These are phyloP conservation scores for Leptographium wingfieldii DNA, from an alignment of 2,329 filamentous ascomycete species.

Conservation along the genomic window DNA sequence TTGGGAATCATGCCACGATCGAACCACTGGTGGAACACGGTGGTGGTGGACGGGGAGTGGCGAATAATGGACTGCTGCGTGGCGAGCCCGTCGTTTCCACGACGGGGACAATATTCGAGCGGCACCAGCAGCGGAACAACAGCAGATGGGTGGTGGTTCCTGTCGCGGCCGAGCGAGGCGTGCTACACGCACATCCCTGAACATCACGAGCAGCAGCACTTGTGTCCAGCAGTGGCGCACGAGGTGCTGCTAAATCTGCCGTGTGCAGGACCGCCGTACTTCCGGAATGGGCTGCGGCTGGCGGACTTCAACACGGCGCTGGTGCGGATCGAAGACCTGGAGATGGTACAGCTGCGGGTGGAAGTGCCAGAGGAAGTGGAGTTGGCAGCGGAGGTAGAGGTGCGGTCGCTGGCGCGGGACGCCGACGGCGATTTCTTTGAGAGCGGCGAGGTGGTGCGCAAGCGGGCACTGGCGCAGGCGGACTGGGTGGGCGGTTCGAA, in stretches of 20 bases:
- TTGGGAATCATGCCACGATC: slow-evolving; percentile 69
- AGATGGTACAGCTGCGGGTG: slow-evolving; percentile 84
- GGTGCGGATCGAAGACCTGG: slow-evolving; percentile 75
- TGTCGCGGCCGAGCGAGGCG: slow-evolving; percentile 74
- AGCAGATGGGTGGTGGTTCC: slow-evolving; percentile 87
- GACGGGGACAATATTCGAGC: slow-evolving; percentile 63
- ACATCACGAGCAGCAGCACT: slow-evolving; percentile 77
- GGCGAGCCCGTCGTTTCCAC: slow-evolving; percentile 81
- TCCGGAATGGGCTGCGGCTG: slow-evolving; percentile 69
- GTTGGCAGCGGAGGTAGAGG: slow-evolving; percentile 83
- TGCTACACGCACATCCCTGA: slow-evolving; percentile 95
- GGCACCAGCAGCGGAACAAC: slow-evolving; percentile 46
- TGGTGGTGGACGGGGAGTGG: slow-evolving; percentile 90
- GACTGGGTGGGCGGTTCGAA: slow-evolving; percentile 83
- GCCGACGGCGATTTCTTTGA: slow-evolving; percentile 87
- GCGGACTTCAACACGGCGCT: slow-evolving; percentile 84
- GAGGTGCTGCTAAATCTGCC: slow-evolving; percentile 80
- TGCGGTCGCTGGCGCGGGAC: slow-evolving; percentile 66
- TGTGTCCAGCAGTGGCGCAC: slow-evolving; percentile 76
- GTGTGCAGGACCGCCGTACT: slow-evolving; percentile 75
- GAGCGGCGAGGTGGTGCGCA: slow-evolving; percentile 73
- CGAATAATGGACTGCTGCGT: slow-evolving; percentile 90
- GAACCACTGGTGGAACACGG: slow-evolving; percentile 97
- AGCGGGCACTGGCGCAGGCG: slow-evolving; percentile 77
- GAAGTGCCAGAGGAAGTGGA: slow-evolving; percentile 83